Evolutionary conservation across 2,329 filamentous ascomycete genomes (phyloP), one percentile per base, ranked within the genome.

Genomic region (Aspergillus versicolor): DNA sequence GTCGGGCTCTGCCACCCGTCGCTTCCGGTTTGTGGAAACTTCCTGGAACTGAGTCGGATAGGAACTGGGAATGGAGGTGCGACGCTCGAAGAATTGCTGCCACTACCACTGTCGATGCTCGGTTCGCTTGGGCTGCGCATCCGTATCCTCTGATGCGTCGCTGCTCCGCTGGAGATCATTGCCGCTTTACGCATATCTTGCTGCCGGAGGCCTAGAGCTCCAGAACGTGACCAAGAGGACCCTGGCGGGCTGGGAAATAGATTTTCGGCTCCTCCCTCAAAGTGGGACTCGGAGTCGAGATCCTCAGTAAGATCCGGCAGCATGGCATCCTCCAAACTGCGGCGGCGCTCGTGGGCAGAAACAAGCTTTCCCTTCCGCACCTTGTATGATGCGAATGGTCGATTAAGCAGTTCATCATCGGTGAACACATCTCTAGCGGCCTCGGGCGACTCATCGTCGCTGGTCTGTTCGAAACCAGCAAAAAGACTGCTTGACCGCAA

Each of bases 41-140:
- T 87, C 58, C 92, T 86, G 5, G 92, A 99, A 74, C 93, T 97
- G 30, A 91, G 90, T 56, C 94, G 83, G 3, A 88, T 88, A 0
- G 94, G 94, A 6, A 99, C 96, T 0, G 94, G 92, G 78, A 96
- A 97, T 0, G 94, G 94, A 27, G 94, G 92, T 52, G 69, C 65
- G 50, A 70, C 67, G 34, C 68, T 72, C n/a, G 71, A 72, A 24
- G 66, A 67, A 51, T 68, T 65, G 57, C 67, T 75, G 44, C 65
- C 64, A 57, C 69, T 75, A 43, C 71, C 70, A 53, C 72, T 74
- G 32, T 78, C 74, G 19, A 77, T 69, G 54, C 74, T 76, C 11
- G 77, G 77, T 24, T 74, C 74, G 47, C 77, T 79, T 3, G 78
- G 77, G 52, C 74, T 81, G 44, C 79, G 77, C 54, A 78, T 59